Base-by-base conservation (phyloP, 306 rosid species). In the Gastrolobium bilobum region DNA sequence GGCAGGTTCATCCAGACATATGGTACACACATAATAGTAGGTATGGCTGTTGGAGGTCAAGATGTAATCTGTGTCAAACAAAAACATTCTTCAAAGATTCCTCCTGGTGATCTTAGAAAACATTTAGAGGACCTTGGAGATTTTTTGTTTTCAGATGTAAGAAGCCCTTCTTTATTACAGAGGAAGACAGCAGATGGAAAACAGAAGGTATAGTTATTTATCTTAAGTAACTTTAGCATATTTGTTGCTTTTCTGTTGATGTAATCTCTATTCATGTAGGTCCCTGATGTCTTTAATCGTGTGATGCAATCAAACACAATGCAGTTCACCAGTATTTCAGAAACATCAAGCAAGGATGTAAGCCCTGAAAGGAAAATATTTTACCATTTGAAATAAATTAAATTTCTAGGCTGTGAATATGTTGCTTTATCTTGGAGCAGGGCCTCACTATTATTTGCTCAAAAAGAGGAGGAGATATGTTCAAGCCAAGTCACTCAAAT, bases 311-410 rank as follows among this genome's bases (percentile, higher is more conserved):
- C 98, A 69, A 92, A 83, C 85, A 82, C 97, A 37, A 89, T 86
- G 85, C 97, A 88, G 85, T 87, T 94, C 68, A 80, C 97, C 62
- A 91, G 90, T 81, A 86, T 85, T 82, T 81, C 98, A 4, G 97
- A 94, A 87, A 90, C 97, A 35, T 94, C 98, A 68, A 92, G 95
- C 94, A 94, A 94, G 81, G 98, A 94, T 53, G 98, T 94, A 92
- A 92, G 98, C 80, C 68, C 43, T 7, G 33, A 63, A 60, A 20
- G 35, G 47, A 77, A 81, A 75, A 72, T 60, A 46, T 42, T 82
- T 82, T 53, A 26, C 39, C 71, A 29, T 84, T 84, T 51, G 48
- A 53, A 69, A 62, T 64, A 76, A 48, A 40, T 53, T 63, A 56
- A 53, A 15, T 37, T 74, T 51, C 7, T 70, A 71, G 73, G 50